Base-by-base conservation (phyloP, 2,329 filamentous ascomycete genomes). In the Aaosphaeria arxii region DNA sequence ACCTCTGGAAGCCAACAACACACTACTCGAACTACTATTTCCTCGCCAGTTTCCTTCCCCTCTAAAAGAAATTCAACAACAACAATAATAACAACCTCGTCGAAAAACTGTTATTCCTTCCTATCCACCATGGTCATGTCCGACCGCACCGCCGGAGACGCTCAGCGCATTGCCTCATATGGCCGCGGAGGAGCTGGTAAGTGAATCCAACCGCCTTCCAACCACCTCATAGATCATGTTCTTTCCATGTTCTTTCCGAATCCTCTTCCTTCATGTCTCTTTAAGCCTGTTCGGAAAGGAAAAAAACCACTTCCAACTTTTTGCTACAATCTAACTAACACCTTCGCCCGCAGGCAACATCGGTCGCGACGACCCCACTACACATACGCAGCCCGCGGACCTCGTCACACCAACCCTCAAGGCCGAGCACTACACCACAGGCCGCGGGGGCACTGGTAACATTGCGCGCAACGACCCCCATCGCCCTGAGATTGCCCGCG, bases 381-480 rank as follows among this genome's bases (percentile, higher is more conserved):
- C 59, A 42, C 54, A 61, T 43, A 56, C 67, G 42, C 62, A 66
- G 43, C 54, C 69, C 49, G 74, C 81, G 54, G 88, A 92, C 63
- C 83, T 95, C 54, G 76, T 86, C 61, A 96, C 91, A 1, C 91
- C 91, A 1, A 87, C 83, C 9, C 82, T 97, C 66, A 96, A 95
- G 74, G 82, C 82, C 42, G 75, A 87, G n/a, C 78, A 89, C 56
- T 91, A 92, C 65, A 96, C 91, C 17, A 96, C 91, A 3, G 91
- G 91, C 48, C 88, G 91, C 44, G 91, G 91, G 47, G 91, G 91
- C 52, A 85, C 82, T 4, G 91, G 91, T 51, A 96, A 95, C 76
- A 95, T 96, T 87, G 84, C 87, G 42, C 85, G 86, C 65, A 83
- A 83, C 53, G 86, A 94, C 59, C 83, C 86, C 4, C 73, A 77